Percentiles rank a stretch among this genome's conserved stretches.
Evolutionary conservation across 2,329 filamentous ascomycete genomes (phyloP).

Genomic region (Colletotrichum acutatum): DNA sequence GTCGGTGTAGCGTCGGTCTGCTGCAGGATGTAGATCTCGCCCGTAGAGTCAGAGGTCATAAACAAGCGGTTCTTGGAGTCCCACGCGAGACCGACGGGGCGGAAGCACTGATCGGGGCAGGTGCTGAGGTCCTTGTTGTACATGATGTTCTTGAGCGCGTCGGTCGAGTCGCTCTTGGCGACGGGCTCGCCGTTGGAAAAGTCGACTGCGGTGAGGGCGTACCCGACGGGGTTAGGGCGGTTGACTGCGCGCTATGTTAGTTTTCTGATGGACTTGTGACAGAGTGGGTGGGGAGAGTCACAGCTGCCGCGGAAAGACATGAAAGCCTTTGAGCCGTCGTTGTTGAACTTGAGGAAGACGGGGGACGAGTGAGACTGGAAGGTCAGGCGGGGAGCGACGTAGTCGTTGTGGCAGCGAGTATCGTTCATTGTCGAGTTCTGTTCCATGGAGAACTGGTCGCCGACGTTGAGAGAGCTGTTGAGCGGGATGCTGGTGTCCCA

Average conservation of each 20-base stretch:
- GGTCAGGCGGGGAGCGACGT: constrained; percentile 64
- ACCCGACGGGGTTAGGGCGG: constrained; percentile 56
- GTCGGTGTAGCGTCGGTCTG: constrained; percentile 24
- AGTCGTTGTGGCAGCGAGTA: constrained; percentile 54
- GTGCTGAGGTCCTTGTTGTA: constrained; percentile 61
- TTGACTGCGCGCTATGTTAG: constrained; percentile 47
- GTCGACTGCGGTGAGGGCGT: constrained; percentile 53
- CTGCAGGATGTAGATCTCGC: constrained; percentile 71
- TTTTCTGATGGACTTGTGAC: not conserved
- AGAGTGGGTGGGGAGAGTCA: constrained; percentile 44
- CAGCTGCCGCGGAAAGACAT: constrained; percentile 80
- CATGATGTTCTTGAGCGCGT: constrained; percentile 63
- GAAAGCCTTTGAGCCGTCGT: constrained; percentile 68
- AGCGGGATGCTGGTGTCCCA: constrained; percentile 65
- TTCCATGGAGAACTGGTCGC: constrained; percentile 60
- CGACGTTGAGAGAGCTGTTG: constrained; percentile 52
- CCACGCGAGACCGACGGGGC: constrained; percentile 69
- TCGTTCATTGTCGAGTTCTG: constrained; percentile 53
- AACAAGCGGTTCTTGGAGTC: constrained; percentile 66
- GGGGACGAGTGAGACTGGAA: constrained; percentile 76
- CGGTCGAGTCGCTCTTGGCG: constrained; percentile 53
- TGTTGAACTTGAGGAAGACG: constrained; percentile 75
- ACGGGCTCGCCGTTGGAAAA: constrained; percentile 58
- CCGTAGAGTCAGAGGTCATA: constrained; percentile 71
- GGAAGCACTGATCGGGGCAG: constrained; percentile 70